A percentile compares a stretch with the other conserved stretches of the same genome.
phyloP scores from a whole-genome alignment of 2,329 filamentous ascomycete genomes.

The Aspergillus sclerotialis region DNA sequence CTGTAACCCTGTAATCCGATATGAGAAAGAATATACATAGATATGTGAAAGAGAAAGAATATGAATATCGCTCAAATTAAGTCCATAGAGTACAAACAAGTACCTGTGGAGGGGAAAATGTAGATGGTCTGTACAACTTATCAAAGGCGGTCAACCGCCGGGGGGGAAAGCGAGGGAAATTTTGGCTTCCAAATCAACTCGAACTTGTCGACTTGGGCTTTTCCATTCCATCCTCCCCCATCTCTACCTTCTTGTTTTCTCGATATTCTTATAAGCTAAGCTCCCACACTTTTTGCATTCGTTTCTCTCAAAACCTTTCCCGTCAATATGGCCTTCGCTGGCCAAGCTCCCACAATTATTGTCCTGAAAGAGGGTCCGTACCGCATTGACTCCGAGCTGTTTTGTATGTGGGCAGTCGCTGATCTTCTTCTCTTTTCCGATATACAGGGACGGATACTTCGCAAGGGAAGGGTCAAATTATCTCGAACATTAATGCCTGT shows the following conservation, averaged over 20 bases:
- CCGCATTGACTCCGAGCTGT: conserved; percentile 17
- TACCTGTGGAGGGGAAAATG: no score
- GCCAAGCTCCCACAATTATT: conserved; percentile 95
- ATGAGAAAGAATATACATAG: no score
- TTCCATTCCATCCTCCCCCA: conserved; percentile 3
- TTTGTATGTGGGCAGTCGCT: conserved; percentile 18
- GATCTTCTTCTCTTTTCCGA: conserved; percentile 15
- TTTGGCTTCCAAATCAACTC: background rate
- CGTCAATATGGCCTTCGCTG: conserved; percentile 81
- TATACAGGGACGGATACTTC: conserved; percentile 84
- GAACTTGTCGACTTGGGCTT: no score
- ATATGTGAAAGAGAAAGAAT: no score
- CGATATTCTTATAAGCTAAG: conserved; percentile 10
- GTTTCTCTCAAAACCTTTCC: conserved; percentile 5
- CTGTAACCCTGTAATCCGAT: no score
- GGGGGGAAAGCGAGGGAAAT: no score
- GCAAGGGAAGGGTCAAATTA: conserved; percentile 90
- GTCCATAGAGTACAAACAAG: no score
- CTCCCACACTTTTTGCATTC: conserved; percentile 11
- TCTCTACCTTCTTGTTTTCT: conserved; percentile 9
- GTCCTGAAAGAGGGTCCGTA: conserved; percentile 90
- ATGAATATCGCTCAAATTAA: no score
- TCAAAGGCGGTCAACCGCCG: no score
- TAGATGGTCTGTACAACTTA: no score
- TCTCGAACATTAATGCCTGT: conserved; percentile 98